Evolutionary conservation across 164 flowering plant species (phyloP).

Genomic region (grape (Vitis vinifera)): ASM3070453v1 NC_081812.1:13414501-13415000

Average conservation of each 20-base stretch:
- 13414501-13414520: constrained; percentile 24
- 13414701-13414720: constrained; percentile 21
- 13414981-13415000: constrained; percentile 37
- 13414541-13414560: constrained; percentile 19
- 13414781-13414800: constrained; percentile 17
- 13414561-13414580: constrained; percentile 8
- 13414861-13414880: not conserved
- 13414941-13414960: constrained; percentile 35
- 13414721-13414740: constrained; percentile 26
- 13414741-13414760: constrained; percentile 23
- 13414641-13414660: not conserved
- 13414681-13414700: too few species aligned
- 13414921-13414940: constrained; percentile 36
- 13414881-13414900: constrained; percentile 34
- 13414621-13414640: not conserved
- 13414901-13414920: constrained; percentile 28
- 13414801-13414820: not conserved
- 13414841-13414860: not conserved
- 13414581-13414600: constrained; percentile 24
- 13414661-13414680: too few species aligned
- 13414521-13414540: constrained; percentile 27
- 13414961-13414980: constrained; percentile 29
- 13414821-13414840: not conserved
- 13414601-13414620: constrained; percentile 28
- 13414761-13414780: constrained; percentile 20